Percentiles rank a stretch among this genome's conserved stretches.
Conservation (phyloP, 148 eudicot species). For the Heliosperma pusillum region DNA sequence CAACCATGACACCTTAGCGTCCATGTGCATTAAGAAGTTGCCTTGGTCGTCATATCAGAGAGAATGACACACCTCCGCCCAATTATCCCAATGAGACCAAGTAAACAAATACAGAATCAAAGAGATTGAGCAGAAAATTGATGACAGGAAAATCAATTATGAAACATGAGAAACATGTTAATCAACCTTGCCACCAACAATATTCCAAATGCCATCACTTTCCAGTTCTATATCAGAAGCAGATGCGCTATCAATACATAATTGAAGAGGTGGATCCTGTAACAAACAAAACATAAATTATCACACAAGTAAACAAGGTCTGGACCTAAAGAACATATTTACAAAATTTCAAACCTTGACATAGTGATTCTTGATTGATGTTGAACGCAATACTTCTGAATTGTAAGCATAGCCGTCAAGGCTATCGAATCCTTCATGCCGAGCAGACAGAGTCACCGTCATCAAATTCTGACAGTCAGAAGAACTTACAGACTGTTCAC, state of each 20-base stretch:
- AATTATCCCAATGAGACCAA: not conserved
- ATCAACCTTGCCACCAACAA: conserved; percentile 74
- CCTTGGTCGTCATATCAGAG: not conserved
- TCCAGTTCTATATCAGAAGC: conserved; percentile 63
- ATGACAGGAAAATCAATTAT: conserved; percentile 6
- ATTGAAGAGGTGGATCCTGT: conserved; percentile 66
- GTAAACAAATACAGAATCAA: not conserved
- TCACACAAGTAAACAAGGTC: conserved; percentile 6
- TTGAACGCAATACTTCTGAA: conserved; percentile 37
- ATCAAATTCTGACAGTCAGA: conserved; percentile 24
- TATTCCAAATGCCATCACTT: conserved; percentile 70
- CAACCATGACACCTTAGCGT: no score
- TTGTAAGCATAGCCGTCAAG: conserved; percentile 52
- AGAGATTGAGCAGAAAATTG: not conserved
- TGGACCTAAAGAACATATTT: not conserved
- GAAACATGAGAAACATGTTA: conserved; percentile 11
- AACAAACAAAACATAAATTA: conserved; percentile 15
- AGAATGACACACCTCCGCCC: not conserved
- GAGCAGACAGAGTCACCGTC: conserved; percentile 37
- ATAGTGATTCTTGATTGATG: conserved; percentile 40
- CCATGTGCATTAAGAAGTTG: not conserved
- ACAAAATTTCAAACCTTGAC: conserved; percentile 43
- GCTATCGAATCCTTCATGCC: conserved; percentile 32
- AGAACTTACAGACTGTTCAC: conserved; percentile 43
- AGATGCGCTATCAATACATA: conserved; percentile 56